phyloP scores from a whole-genome alignment of 257 asterid species.

The Solanum medicagineum region DNA sequence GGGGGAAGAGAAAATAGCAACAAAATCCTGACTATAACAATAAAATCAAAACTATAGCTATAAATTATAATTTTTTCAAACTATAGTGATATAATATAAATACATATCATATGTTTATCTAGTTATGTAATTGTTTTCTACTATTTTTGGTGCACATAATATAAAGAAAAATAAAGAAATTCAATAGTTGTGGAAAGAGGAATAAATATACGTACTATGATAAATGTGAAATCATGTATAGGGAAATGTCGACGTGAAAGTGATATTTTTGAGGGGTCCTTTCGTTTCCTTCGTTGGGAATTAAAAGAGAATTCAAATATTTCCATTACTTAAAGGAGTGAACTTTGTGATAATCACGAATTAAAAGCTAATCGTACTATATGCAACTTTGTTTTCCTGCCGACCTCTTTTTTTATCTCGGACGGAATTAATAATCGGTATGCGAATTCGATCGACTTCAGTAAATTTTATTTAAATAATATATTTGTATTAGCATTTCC shows the following conservation, averaged over 20 bases:
- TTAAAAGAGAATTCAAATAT: neutral
- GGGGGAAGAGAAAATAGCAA: too few relatives aligned
- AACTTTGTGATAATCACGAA: neutral
- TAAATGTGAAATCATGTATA: neutral
- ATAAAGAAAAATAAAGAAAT: neutral
- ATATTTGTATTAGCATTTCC: too few relatives aligned
- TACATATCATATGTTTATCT: too few relatives aligned
- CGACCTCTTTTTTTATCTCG: neutral
- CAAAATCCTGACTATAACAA: too few relatives aligned
- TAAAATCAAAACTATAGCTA: too few relatives aligned
- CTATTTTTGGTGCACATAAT: neutral
- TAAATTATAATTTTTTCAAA: too few relatives aligned
- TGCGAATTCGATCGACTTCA: too few relatives aligned
- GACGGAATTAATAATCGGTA: too few relatives aligned
- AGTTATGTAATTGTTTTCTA: too few relatives aligned
- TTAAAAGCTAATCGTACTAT: neutral
- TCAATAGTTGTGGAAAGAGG: neutral
- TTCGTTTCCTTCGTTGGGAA: neutral
- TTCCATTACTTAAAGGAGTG: neutral
- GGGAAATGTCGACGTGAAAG: neutral
- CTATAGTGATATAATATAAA: too few relatives aligned
- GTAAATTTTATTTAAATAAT: too few relatives aligned
- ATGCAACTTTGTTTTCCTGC: neutral
- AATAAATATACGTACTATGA: too few relatives aligned
- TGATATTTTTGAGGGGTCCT: neutral